Evolutionary conservation across 345 rosid species (phyloP).

Genomic region (Hibiscus syriacus): DNA sequence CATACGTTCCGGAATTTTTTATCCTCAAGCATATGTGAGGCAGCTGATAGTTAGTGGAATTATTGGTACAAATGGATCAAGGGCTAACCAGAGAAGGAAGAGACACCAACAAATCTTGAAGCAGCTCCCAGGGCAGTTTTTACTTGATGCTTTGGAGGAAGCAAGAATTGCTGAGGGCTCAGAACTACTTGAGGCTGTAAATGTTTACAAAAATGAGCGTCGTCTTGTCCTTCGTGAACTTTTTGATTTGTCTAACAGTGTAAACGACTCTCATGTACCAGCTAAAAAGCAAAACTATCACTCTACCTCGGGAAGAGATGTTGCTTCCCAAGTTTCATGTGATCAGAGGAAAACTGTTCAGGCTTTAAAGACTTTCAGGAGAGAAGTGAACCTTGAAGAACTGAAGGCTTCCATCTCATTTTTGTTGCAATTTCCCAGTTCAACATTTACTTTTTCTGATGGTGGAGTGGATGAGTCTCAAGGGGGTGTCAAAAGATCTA

Average conservation of each 20-base stretch:
- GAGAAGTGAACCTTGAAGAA: slow-evolving; percentile 39
- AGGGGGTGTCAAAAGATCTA: slow-evolving; percentile 56
- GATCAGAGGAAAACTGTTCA: slow-evolving; percentile 37
- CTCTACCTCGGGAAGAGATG: slow-evolving; percentile 20
- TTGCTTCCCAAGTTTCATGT: slow-evolving; percentile 23
- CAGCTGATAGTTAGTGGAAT: slow-evolving; percentile 89
- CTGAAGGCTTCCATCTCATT: slow-evolving; percentile 62
- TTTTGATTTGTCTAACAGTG: slow-evolving; percentile 24
- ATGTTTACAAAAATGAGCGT: slow-evolving; percentile 71
- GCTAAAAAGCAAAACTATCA: slow-evolving; percentile 36
- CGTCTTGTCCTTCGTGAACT: slow-evolving; percentile 64
- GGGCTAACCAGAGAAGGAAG: slow-evolving; percentile 43
- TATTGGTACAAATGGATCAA: slow-evolving; percentile 46
- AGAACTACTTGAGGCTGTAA: slow-evolving; percentile 52
- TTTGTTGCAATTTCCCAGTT: slow-evolving; percentile 59
- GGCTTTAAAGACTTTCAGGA: slow-evolving; percentile 37
- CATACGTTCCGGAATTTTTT: slow-evolving; percentile 69
- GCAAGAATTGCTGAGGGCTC: slow-evolving; percentile 56
- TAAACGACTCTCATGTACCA: slow-evolving; percentile 13
- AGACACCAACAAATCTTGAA: slow-evolving; percentile 76
- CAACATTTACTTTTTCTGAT: slow-evolving; percentile 34
- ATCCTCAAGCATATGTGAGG: slow-evolving; percentile 85
- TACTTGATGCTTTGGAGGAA: slow-evolving; percentile 56
- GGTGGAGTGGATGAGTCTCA: slow-evolving; percentile 54
- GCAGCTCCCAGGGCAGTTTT: slow-evolving; percentile 68